Evolutionary conservation across 345 rosid species (phyloP), one percentile per base, ranked within the genome.

Genomic region (Anacardium occidentale): DNA sequence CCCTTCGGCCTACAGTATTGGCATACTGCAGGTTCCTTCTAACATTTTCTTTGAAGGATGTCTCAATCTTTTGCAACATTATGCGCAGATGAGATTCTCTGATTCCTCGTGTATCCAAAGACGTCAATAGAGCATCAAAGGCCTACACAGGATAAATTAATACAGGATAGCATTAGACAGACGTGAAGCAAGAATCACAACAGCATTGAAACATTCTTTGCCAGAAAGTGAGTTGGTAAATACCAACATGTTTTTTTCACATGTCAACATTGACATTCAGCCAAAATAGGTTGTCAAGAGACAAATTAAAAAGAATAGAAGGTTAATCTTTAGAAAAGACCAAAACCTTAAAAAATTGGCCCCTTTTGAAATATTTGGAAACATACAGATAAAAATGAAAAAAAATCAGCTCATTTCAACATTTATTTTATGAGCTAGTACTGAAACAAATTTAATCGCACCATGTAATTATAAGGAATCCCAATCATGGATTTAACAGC

Each of bases 41-140:
- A 47, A 81, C 81, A 76, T 84, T 87, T 64, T 84, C 90, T 86
- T 90, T 93, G 81, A 93, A 96, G 76, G 89, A 78, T 22, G 78
- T 79, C 79, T 96, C 95, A 51, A 93, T 80, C 85, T 90, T 90
- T 78, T 82, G 93, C 81, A 93, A 70, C 97, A 96, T 93, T 82
- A 96, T 73, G 69, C 91, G 84, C 84, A 96, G 83, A 85, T 93
- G 98, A 53, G 99, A 93, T 74, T 96, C 99, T 78, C 99, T 88
- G 65, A 90, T 76, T 75, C 99, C 99, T 22, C 98, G 98, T 68
- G 80, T 73, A 78, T 93, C 98, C 83, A 96, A 77, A 64, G 97
- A 93, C 64, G 87, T 83, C 75, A 88, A 76, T 50, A 96, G 89
- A 66, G 89, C 83, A 86, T 96, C 97, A 61, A 96, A 93, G 54